These are phyloP conservation scores for Boletales sp. DNA, from an alignment of 768 basidiomycete species.

Conservation along the genomic window DNA sequence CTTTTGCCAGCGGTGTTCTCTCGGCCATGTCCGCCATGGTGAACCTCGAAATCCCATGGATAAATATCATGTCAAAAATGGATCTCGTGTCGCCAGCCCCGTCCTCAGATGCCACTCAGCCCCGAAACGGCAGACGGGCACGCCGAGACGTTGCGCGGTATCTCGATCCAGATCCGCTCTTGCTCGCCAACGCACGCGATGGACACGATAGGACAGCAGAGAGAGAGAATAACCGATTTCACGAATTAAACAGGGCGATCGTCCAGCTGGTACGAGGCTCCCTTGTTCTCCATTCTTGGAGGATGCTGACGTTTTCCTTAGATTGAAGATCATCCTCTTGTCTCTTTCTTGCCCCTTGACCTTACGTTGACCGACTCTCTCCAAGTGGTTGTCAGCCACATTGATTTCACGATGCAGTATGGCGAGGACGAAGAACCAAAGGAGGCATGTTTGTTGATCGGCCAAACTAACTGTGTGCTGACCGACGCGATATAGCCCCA, in stretches of 20 bases:
- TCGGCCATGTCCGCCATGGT: slow-evolving; percentile 99
- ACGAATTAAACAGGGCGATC: slow-evolving; percentile 91
- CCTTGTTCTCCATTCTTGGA: background rate
- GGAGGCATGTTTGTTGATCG: slow-evolving; percentile 51
- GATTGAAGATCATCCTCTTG: slow-evolving; percentile 99
- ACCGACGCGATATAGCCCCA: slow-evolving; percentile 55
- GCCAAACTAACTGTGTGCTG: slow-evolving; percentile 1
- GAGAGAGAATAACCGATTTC: slow-evolving; percentile 79
- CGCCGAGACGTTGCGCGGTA: slow-evolving; percentile 89
- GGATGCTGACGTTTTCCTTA: slow-evolving; percentile 27
- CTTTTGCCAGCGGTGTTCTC: slow-evolving; percentile 70
- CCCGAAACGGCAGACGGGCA: slow-evolving; percentile 68
- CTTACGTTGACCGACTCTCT: slow-evolving; percentile 87
- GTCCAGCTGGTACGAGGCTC: slow-evolving; percentile 75
- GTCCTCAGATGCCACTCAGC: slow-evolving; percentile 41
- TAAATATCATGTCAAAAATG: slow-evolving; percentile 99
- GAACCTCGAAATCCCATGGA: slow-evolving; percentile 93
- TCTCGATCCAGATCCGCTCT: slow-evolving; percentile 90
- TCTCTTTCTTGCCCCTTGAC: slow-evolving; percentile 94
- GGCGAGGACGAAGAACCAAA: slow-evolving; percentile 98
- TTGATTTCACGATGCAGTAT: slow-evolving; percentile 98
- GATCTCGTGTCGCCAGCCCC: slow-evolving; percentile 68
- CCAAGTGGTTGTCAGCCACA: slow-evolving; percentile 87
- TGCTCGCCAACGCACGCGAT: slow-evolving; percentile 58
- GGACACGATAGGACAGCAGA: slow-evolving; percentile 42